Evolutionary conservation across 2,329 filamentous ascomycete species (phyloP), one percentile per base, ranked within the genome.

Genomic region (Paecilomyces dactylethromorphus): DNA sequence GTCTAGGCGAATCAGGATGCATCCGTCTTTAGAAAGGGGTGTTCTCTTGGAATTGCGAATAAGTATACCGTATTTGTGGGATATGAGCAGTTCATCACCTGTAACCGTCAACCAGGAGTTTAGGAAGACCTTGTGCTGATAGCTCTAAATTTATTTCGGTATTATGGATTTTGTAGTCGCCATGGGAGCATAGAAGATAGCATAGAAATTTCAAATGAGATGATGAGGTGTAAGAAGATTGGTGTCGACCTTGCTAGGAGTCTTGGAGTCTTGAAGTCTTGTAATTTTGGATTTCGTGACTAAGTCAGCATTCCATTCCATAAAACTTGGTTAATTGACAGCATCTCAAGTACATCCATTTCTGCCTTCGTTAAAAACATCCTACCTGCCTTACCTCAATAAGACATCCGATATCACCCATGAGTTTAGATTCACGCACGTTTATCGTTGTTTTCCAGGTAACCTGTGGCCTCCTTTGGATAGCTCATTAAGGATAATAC

Each of bases 101-200:
- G 62, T 5, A 29, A 29, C 26, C 31, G 35, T 45, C 35, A 45
- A 18, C 5, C 18, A 11, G 4, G 35, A 45, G 13, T 13, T 13
- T 11, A 45, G 18, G 18, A 45, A 4, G 32, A 56, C 15, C 45
- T 45, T 26, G 7, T 56, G 24, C 55, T 56, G 26, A 56, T 33
- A 22, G 2, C 24, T 26, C 11, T n/a, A 6, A 56, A 64, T 62
- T 18, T 66, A 66, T 35, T 65, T 64, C 11, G 65, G 63, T 11
- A 58, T 57, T 13, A 64, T 70, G 61, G 70, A 71, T 52, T 64
- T 71, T 33, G 56, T 68, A 12, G 63, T 72, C 10, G 68, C 68
- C 18, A 26, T 64, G 1, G 63, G 69, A 18, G 68, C 68, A 1
- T 70, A 63, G 58, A 32, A 66, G 15, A 61, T 70, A 13, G 60